Evolutionary conservation across 2,329 filamentous ascomycete species (phyloP).

Genomic region (Cladophialophora chaetospira): DNA sequence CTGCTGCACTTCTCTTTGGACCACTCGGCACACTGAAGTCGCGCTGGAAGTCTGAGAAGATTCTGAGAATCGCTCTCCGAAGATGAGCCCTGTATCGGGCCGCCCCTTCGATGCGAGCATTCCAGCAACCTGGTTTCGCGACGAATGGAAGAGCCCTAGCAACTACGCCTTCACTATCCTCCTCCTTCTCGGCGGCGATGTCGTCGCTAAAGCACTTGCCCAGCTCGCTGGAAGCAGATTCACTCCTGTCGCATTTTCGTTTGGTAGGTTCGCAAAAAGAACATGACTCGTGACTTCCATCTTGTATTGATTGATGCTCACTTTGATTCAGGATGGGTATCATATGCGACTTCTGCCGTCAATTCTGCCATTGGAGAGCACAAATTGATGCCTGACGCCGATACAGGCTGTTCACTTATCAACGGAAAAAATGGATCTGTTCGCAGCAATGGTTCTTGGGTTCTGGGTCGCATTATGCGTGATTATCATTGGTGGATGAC

Average conservation of each 20-base stretch:
- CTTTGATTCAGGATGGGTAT: slow-evolving; percentile 37
- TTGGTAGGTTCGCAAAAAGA: slow-evolving; percentile 27
- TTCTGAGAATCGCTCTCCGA: not conserved
- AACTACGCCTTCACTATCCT: slow-evolving; percentile 35
- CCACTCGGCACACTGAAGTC: not conserved
- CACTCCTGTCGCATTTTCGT: slow-evolving; percentile 43
- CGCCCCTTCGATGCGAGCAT: slow-evolving; percentile 7
- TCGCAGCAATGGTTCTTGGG: slow-evolving; percentile 46
- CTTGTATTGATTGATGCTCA: not conserved
- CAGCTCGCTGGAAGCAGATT: slow-evolving; percentile 31
- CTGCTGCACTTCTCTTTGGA: not conserved
- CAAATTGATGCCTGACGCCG: slow-evolving; percentile 41
- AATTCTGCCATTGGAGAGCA: slow-evolving; percentile 37
- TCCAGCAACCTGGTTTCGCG: slow-evolving; percentile 4
- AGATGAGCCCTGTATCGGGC: not conserved
- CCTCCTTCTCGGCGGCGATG: slow-evolving; percentile 41
- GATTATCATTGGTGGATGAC: slow-evolving; percentile 41
- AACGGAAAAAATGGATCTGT: slow-evolving; percentile 41
- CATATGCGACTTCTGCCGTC: slow-evolving; percentile 39
- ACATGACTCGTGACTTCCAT: not conserved
- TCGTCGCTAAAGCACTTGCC: slow-evolving; percentile 40
- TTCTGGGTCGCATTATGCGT: slow-evolving; percentile 47
- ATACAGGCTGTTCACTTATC: slow-evolving; percentile 37
- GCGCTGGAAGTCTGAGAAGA: not conserved
- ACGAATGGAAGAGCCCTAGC: slow-evolving; percentile 18